Evolutionary conservation across 163 green algal species (phyloP), one percentile per base, ranked within the genome.

Genomic region (Chloromonas sp.): DNA sequence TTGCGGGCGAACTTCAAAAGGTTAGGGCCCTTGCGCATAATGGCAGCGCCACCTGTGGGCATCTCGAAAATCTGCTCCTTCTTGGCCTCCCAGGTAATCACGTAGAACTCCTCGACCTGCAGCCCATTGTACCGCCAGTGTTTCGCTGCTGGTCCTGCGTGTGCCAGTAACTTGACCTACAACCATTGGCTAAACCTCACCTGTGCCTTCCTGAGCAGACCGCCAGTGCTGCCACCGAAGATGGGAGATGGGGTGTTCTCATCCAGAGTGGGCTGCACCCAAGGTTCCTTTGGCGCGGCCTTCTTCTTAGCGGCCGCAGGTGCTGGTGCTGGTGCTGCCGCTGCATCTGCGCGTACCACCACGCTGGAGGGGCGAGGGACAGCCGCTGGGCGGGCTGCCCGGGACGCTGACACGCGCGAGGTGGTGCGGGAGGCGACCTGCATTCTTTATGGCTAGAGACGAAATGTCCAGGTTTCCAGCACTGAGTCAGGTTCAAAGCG

Each of bases 51-150:
- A 71, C 97, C 97, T 77, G 97, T 99, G 84, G 97, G 97, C 96
- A 99, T 98, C 95, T 99, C 97, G 82, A 99, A 99, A 83, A 99
- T 98, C 91, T 97, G 92, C 94, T 99, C 97, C 94, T 99, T 99
- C 88, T 96, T 96, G 62, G 89, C 89, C 86, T 98, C 95, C 97
- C 97, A 99, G 15, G 97, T 99, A 88, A 99, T 98, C 70, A 98
- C 96, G 90, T 99, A 98, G 93, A 99, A 99, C 95, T 99, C 96
- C 95, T 99, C 96, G 14, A 96, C 93, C 94, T 97, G 92, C 60
- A 58, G 5, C 58, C 36, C 78, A n/a, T 61, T 3, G 58, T 5
- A 59, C 36, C 58, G 74, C 2, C 74, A 81, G 58, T 81, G 36
- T 36, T 36, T 57, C 15, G 74, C 14, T 14, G 15, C 74, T 60